Base-by-base conservation (phyloP, 768 basidiomycete genomes). In the Mycena haematopus region DNA sequence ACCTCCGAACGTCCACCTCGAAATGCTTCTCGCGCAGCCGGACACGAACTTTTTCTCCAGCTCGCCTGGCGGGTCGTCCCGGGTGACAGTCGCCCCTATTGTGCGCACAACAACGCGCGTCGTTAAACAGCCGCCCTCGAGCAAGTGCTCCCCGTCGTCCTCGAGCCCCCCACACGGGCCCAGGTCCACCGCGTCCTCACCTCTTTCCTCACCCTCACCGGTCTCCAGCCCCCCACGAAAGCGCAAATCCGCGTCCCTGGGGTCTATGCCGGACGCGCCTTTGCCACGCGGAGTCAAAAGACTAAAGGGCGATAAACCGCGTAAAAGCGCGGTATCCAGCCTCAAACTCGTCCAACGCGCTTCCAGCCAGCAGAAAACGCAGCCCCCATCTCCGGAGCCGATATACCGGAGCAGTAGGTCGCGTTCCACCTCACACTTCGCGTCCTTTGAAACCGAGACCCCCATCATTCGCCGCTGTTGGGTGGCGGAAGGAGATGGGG, bases 381-480 rank as follows among this genome's bases (percentile, higher is more conserved):
- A 69, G 51, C 76, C 80, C 0, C 72, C 84, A 3, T 84, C 82
- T 29, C 80, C 81, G 11, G 83, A 86, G 42, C 82, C 83, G n/a
- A 84, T 88, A 33, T 88, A 84, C 63, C 76, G 79, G 56, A 78
- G 73, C 58, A 84, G 84, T 69, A 76, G 87, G 66, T 91, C 91
- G 61, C 87, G 88, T 65, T 91, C 90, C 0, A 80, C 82, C 0
- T 90, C 89, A 0, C 49, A 82, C 71, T 70, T 87, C 62, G 83
- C 84, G 0, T 63, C 74, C 19, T 31, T 70, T 1, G 78, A 78
- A 35, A 70, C 71, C n/a, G 75, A 76, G 8, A 47, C 69, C 36
- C 78, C 79, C 14, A 69, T 77, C 52, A 70, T 74, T 19, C 75
- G 76, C 25, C 78, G 84, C 19, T 76, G 77, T 46, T 90, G 89